These are phyloP conservation scores for Salvia hispanica DNA, from an alignment of 257 asterid genomes.

Conservation along the genomic window DNA sequence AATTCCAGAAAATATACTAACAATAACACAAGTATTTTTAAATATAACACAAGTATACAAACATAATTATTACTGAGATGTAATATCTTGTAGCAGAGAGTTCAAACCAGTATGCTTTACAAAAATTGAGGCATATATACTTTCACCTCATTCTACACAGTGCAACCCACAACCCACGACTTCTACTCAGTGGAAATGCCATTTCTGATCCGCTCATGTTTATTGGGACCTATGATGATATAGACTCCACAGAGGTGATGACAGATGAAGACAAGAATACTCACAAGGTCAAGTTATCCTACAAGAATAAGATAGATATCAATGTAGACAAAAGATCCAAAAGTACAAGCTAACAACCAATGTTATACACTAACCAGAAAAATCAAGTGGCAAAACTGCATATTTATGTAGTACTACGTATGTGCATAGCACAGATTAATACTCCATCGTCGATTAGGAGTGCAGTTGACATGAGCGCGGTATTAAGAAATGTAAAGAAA, in stretches of 20 bases:
- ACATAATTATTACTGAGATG: too few relatives aligned
- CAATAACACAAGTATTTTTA: too few relatives aligned
- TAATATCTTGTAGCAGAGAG: background rate
- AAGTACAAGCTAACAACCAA: slow-evolving; percentile 37
- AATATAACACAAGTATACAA: too few relatives aligned
- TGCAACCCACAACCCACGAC: slow-evolving; percentile 19
- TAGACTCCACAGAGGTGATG: slow-evolving; percentile 25
- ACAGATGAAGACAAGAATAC: slow-evolving; percentile 29
- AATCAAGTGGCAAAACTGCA: slow-evolving; percentile 20
- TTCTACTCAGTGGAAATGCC: slow-evolving; percentile 10
- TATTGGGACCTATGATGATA: slow-evolving; percentile 27
- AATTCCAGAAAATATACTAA: too few relatives aligned
- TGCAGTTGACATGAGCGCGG: too few relatives aligned
- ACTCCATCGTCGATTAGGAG: too few relatives aligned
- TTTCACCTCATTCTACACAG: background rate
- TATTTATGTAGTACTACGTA: background rate
- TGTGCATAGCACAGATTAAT: too few relatives aligned
- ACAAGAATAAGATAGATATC: slow-evolving; percentile 37
- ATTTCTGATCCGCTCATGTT: slow-evolving; percentile 20
- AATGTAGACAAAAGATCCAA: slow-evolving; percentile 28
- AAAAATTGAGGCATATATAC: too few relatives aligned
- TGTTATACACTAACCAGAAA: slow-evolving; percentile 16
- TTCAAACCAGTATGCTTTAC: background rate
- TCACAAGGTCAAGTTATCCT: slow-evolving; percentile 33
- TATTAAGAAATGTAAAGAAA: too few relatives aligned